Percentiles rank a stretch among this genome's conserved stretches.
phyloP scores from a whole-genome alignment of 2,329 filamentous ascomycete genomes.

The Fusarium multiceps region DNA sequence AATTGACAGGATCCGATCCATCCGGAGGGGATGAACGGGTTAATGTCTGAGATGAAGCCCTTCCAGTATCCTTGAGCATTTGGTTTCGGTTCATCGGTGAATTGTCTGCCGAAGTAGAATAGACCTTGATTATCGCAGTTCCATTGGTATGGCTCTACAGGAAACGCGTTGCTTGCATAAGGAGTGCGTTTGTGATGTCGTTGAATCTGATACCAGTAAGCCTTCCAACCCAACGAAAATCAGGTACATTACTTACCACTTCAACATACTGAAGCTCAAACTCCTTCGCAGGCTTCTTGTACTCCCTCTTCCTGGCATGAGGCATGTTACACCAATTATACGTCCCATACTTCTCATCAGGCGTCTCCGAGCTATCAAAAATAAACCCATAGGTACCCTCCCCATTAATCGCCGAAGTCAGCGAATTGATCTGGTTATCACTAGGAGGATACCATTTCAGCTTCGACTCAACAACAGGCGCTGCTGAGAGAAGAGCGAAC shows the following conservation, averaged over 20 bases:
- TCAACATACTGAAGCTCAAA: conserved; percentile 81
- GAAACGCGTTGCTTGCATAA: conserved; percentile 81
- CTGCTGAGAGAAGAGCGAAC: conserved; percentile 27
- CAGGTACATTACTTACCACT: conserved; percentile 61
- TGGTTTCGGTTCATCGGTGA: conserved; percentile 55
- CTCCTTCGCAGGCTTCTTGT: conserved; percentile 63
- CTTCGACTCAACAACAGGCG: conserved; percentile 48
- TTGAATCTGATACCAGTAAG: conserved; percentile 67
- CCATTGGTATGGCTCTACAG: conserved; percentile 78
- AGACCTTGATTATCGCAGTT: conserved; percentile 76
- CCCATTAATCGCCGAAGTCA: conserved; percentile 66
- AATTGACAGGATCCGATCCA: conserved; percentile 83
- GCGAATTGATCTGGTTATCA: conserved; percentile 68
- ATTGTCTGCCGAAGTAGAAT: conserved; percentile 74
- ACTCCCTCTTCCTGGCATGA: conserved; percentile 76
- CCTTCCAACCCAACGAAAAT: fast-evolving
- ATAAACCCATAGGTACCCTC: conserved; percentile 78
- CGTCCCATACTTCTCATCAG: conserved; percentile 66
- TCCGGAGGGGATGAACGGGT: conserved; percentile 73
- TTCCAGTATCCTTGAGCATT: conserved; percentile 73
- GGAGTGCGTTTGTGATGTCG: conserved; percentile 88
- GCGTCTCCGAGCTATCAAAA: conserved; percentile 73
- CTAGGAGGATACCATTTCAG: conserved; percentile 69
- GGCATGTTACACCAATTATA: conserved; percentile 94
- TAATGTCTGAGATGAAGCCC: conserved; percentile 69